A percentile compares a stretch with the other conserved stretches of the same genome.
Evolutionary conservation across 164 flowering plant genomes (phyloP).

Genomic region (Cinnamomum micranthum): DNA sequence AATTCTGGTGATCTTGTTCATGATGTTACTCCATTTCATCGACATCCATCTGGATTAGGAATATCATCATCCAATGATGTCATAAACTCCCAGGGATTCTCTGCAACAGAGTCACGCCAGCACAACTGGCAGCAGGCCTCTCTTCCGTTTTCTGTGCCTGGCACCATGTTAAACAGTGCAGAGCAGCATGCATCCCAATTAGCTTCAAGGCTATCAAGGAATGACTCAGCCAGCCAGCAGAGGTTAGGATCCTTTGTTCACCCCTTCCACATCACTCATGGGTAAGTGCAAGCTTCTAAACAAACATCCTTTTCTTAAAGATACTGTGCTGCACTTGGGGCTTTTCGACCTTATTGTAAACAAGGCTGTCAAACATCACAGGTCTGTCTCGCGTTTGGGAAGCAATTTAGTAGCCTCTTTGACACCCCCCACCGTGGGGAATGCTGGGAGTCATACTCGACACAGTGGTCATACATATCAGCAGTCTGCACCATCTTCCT

Average conservation of each 20-base stretch:
- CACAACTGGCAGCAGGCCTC: constrained; percentile 12
- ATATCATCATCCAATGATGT: not conserved
- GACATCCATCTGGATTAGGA: not conserved
- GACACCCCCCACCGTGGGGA: constrained; percentile 7
- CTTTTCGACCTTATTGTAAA: not conserved
- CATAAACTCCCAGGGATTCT: constrained; percentile 2
- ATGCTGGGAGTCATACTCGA: constrained; percentile 10
- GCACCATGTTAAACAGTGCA: not conserved
- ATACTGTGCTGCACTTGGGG: not conserved
- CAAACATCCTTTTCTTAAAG: not conserved
- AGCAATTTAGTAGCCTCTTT: constrained; percentile 12
- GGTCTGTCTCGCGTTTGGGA: constrained; percentile 6
- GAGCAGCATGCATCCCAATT: constrained; percentile 4
- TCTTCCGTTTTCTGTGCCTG: constrained; percentile 2
- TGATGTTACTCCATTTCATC: constrained; percentile 4
- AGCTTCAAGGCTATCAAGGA: constrained; percentile 3
- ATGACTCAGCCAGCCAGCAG: constrained; percentile 3
- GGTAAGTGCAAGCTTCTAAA: constrained; percentile 3
- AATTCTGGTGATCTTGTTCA: not conserved
- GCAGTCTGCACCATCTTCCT: constrained; percentile 10
- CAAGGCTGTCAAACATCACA: constrained; percentile 2
- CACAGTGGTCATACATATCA: constrained; percentile 8
- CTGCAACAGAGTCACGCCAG: constrained; percentile 7
- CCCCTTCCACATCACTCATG: constrained; percentile 11
- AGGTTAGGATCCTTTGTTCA: constrained; percentile 6